Conservation (phyloP, 2,329 filamentous ascomycete genomes). For the Penicillium olsonii region DNA sequence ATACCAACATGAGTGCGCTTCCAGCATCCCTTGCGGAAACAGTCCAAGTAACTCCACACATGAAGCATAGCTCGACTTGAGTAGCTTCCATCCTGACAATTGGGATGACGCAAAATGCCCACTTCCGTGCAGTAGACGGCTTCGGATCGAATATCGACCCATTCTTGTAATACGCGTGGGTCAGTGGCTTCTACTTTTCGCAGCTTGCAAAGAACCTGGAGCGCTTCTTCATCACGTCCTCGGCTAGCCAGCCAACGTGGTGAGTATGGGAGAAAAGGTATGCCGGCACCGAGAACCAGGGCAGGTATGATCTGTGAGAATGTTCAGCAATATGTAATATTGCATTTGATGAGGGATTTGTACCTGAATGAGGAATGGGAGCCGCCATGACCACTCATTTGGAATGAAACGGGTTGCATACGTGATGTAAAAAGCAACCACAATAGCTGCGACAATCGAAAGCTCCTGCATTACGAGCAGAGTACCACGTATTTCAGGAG, state of each 20-base stretch:
- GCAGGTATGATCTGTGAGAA: constrained; percentile 49
- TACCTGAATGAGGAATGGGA: constrained; percentile 12
- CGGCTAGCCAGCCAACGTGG: constrained; percentile 49
- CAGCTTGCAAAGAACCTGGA: constrained; percentile 41
- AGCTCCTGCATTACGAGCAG: constrained; percentile 46
- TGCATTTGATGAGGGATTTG: neutral
- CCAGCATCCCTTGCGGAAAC: constrained; percentile 48
- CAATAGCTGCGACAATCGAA: constrained; percentile 49
- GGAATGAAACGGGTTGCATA: constrained; percentile 52
- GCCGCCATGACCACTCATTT: constrained; percentile 37
- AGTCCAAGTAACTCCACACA: constrained; percentile 33
- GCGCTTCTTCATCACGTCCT: constrained; percentile 42
- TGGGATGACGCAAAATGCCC: constrained; percentile 30
- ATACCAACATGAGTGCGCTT: constrained; percentile 50
- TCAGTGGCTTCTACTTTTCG: constrained; percentile 47
- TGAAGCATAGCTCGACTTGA: constrained; percentile 9
- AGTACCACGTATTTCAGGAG: constrained; percentile 36
- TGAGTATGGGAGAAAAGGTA: constrained; percentile 48
- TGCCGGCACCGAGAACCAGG: constrained; percentile 44
- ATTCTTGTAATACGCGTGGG: constrained; percentile 49
- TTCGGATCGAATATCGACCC: constrained; percentile 53
- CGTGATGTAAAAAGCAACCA: constrained; percentile 57
- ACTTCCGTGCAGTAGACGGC: constrained; percentile 48
- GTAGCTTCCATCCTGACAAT: constrained; percentile 2
- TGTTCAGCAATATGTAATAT: constrained; percentile 36